These are phyloP conservation scores for Lunularia cruciata DNA, from an alignment of 225 moss, liverwort and hornwort genomes.

Conservation along the genomic window DNA sequence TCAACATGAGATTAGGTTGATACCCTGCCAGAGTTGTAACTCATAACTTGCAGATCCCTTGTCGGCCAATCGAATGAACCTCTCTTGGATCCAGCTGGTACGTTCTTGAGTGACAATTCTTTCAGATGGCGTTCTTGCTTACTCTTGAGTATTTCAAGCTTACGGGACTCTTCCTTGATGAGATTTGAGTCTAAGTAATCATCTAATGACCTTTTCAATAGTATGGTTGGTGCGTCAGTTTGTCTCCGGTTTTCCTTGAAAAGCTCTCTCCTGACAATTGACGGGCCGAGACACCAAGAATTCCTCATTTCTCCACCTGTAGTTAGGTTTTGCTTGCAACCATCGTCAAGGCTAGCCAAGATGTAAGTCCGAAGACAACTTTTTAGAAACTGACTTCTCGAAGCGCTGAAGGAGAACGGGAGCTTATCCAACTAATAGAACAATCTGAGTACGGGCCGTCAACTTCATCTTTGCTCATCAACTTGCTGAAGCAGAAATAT, in stretches of 20 bases:
- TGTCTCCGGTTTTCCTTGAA: not conserved
- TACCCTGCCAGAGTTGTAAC: not conserved
- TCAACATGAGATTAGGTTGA: not conserved
- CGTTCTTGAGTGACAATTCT: not conserved
- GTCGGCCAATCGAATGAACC: slow-evolving; percentile 6
- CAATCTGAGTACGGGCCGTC: too few relatives aligned
- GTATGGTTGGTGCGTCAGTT: not conserved
- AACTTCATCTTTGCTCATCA: too few relatives aligned
- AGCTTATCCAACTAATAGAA: too few relatives aligned
- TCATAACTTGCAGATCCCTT: not conserved
- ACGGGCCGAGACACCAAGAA: not conserved
- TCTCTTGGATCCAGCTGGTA: not conserved
- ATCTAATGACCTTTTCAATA: not conserved
- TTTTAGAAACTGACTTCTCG: too few relatives aligned
- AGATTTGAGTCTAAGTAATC: slow-evolving; percentile 1
- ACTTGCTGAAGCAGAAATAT: too few relatives aligned
- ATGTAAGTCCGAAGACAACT: too few relatives aligned
- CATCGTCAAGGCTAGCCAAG: too few relatives aligned
- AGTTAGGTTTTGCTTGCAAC: not conserved
- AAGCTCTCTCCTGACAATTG: not conserved
- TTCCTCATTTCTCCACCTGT: not conserved
- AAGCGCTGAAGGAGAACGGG: too few relatives aligned
- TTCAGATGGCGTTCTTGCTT: not conserved
- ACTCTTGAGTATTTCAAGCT: not conserved
- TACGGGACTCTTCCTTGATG: not conserved